These are phyloP conservation scores for Puccinia novopanici DNA, from an alignment of 1,284 basidiomycete species.

Conservation along the genomic window DNA sequence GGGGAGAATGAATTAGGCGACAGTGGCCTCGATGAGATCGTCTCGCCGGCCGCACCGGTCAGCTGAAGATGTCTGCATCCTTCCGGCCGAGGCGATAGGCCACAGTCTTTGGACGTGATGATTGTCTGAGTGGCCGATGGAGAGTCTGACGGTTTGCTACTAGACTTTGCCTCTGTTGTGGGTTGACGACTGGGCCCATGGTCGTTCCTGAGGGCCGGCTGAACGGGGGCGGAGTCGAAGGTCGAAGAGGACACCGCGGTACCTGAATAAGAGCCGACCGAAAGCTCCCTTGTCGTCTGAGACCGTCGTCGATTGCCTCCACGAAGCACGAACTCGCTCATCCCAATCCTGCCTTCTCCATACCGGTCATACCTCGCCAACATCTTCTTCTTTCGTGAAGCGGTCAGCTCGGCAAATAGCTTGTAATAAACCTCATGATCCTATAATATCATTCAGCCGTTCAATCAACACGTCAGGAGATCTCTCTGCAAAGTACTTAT, in stretches of 20 bases:
- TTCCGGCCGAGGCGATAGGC: background rate
- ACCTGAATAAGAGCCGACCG: background rate
- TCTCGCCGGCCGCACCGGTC: background rate
- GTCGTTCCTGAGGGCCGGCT: background rate
- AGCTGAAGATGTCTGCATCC: background rate
- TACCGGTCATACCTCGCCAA: constrained; percentile 13
- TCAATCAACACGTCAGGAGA: background rate
- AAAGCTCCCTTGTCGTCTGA: background rate
- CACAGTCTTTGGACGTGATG: background rate
- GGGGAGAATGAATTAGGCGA: background rate
- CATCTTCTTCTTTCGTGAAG: constrained; percentile 4
- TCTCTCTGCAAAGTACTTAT: background rate
- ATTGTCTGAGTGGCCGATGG: background rate
- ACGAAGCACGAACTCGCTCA: constrained; percentile 32
- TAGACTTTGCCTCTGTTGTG: too few species aligned
- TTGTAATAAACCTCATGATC: constrained; percentile 32
- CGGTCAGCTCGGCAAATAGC: constrained; percentile 22
- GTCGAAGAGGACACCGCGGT: background rate
- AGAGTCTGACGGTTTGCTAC: too few species aligned
- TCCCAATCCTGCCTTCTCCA: constrained; percentile 27
- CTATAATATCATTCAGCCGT: background rate
- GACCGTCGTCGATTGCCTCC: background rate
- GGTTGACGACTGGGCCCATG: background rate
- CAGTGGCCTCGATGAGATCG: background rate
- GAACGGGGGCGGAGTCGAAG: background rate